phyloP scores from a whole-genome alignment of 2,329 filamentous ascomycete genomes.

The Ceratocystis destructans region DNA sequence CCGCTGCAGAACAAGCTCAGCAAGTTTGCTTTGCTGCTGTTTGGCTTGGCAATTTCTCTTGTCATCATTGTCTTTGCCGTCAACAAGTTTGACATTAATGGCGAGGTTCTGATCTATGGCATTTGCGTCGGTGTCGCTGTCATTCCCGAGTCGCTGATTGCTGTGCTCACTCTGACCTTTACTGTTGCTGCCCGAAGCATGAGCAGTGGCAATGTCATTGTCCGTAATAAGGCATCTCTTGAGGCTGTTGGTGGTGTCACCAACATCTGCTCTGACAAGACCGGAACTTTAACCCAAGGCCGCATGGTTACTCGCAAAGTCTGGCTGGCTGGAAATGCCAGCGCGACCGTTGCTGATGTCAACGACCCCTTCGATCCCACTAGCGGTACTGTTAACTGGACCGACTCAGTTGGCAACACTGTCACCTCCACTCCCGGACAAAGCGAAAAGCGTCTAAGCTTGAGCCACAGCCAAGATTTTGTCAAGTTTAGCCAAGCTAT shows the following conservation, averaged over 20 bases:
- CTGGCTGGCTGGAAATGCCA: slow-evolving; percentile 43
- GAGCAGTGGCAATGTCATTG: slow-evolving; percentile 50
- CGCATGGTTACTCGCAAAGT: slow-evolving; percentile 53
- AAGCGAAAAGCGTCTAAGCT: slow-evolving; percentile 19
- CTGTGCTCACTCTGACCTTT: slow-evolving; percentile 58
- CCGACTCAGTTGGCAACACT: slow-evolving; percentile 24
- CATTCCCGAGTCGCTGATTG: slow-evolving; percentile 53
- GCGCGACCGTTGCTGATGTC: slow-evolving; percentile 39
- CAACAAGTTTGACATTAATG: slow-evolving; percentile 38
- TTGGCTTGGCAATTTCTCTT: slow-evolving; percentile 52
- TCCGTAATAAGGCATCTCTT: slow-evolving; percentile 50
- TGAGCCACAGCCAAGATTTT: slow-evolving; percentile 26
- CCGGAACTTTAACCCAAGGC: slow-evolving; percentile 51
- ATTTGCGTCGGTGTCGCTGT: slow-evolving; percentile 50
- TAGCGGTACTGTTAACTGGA: slow-evolving; percentile 38
- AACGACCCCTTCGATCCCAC: slow-evolving; percentile 49
- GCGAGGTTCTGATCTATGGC: slow-evolving; percentile 47
- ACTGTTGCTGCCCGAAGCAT: slow-evolving; percentile 52
- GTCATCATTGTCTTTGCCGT: slow-evolving; percentile 49
- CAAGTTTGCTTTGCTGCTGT: slow-evolving; percentile 70
- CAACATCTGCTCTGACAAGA: slow-evolving; percentile 58
- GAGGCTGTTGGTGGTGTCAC: slow-evolving; percentile 58
- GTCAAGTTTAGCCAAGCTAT: slow-evolving; percentile 40
- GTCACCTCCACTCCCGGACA: slow-evolving; percentile 12
- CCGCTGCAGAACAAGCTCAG: slow-evolving; percentile 74